These are phyloP conservation scores for Yarrowia hollandica DNA, from an alignment of 805 yeast species.

Conservation along the genomic window DNA sequence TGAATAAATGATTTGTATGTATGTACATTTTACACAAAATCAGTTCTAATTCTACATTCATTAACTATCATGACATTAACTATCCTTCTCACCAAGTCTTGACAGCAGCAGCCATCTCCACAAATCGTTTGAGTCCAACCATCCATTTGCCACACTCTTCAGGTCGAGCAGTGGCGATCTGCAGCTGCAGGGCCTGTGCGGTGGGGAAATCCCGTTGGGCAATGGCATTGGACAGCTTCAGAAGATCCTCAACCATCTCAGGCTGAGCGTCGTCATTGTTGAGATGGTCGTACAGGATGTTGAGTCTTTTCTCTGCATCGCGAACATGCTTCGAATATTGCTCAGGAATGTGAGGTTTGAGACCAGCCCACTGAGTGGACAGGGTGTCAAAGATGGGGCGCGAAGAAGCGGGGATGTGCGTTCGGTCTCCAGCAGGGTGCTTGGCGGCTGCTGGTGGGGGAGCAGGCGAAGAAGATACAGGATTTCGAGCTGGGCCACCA, in stretches of 20 bases:
- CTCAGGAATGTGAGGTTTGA: slow-evolving; percentile 74
- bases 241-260: slow-evolving; percentile 56
- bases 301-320: slow-evolving; percentile 81
- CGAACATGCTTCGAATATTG: slow-evolving; percentile 67
- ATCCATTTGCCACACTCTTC: slow-evolving; percentile 89
- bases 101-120: slow-evolving; percentile 56
- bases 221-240: slow-evolving; percentile 53
- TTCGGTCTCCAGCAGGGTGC: slow-evolving; percentile 64
- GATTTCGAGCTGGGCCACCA: slow-evolving; percentile 27
- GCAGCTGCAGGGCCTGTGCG: slow-evolving; percentile 54
- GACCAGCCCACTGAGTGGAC: slow-evolving; percentile 54
- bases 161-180: slow-evolving; percentile 62
- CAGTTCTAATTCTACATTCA: slow-evolving; percentile 18
- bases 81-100: slow-evolving; percentile 8
- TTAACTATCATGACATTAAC: slow-evolving; percentile 15
- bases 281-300: slow-evolving; percentile 73
- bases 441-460: slow-evolving; percentile 38
- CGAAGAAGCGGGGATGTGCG: slow-evolving; percentile 61
- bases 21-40: too few species aligned
- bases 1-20: too few species aligned
- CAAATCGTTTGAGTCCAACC: slow-evolving; percentile 84
- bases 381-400: slow-evolving; percentile 61
- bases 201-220: slow-evolving; percentile 53
- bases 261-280: slow-evolving; percentile 67
- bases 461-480: slow-evolving; percentile 30